These are phyloP conservation scores for Heimioporus sp. DNA, from an alignment of 768 basidiomycete genomes.

Conservation along the genomic window DNA sequence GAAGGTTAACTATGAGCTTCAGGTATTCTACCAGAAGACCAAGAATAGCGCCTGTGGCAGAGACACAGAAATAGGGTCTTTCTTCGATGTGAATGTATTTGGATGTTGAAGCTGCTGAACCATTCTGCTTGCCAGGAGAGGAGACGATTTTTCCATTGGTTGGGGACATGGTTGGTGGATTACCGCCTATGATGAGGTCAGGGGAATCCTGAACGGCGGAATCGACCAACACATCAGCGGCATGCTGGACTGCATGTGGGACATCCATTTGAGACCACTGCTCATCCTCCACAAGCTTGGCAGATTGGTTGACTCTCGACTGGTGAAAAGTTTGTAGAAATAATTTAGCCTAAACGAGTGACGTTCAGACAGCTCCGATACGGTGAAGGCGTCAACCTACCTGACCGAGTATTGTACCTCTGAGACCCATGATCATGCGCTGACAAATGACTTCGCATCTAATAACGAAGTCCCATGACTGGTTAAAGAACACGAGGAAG, in stretches of 20 bases:
- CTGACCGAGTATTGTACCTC: constrained; percentile 85
- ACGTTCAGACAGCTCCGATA: not conserved
- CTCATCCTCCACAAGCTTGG: constrained; percentile 93
- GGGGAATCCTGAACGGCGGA: constrained; percentile 80
- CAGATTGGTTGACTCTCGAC: constrained; percentile 69
- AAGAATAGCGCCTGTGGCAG: constrained; percentile 77
- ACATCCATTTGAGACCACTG: constrained; percentile 85
- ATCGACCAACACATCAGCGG: constrained; percentile 72
- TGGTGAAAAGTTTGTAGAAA: constrained; percentile 90
- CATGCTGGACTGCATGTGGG: constrained; percentile 58
- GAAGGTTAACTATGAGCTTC: constrained; percentile 81
- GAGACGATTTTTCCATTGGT: constrained; percentile 13
- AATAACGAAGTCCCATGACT: constrained; percentile 89
- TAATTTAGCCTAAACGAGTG: constrained; percentile 62
- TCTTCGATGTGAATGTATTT: constrained; percentile 82
- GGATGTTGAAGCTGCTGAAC: constrained; percentile 29
- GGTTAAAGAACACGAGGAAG: constrained; percentile 80
- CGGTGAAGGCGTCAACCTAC: constrained; percentile 36
- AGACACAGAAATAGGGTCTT: constrained; percentile 78
- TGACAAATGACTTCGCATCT: constrained; percentile 81
- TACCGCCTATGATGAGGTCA: constrained; percentile 50
- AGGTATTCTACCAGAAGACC: constrained; percentile 81
- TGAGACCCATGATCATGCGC: constrained; percentile 89
- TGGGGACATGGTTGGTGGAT: not conserved
- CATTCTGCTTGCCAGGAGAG: constrained; percentile 19